Percentiles rank a stretch among this genome's conserved stretches.
These are phyloP conservation scores for Fusarium sp. DNA, from an alignment of 2,329 filamentous ascomycete species.

Conservation along the genomic window DNA sequence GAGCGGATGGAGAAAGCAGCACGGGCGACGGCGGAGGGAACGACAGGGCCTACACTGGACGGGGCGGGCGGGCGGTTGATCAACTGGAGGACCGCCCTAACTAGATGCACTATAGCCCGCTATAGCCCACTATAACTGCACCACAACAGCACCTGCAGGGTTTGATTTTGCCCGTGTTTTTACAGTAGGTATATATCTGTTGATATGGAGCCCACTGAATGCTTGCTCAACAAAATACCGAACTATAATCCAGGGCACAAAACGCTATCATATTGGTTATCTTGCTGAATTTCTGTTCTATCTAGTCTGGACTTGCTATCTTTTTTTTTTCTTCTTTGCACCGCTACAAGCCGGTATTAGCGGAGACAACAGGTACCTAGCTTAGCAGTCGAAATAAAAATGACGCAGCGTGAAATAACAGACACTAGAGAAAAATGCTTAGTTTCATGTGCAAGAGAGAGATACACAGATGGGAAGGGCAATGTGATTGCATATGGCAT, in stretches of 20 bases:
- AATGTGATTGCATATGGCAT: slow-evolving; percentile 17
- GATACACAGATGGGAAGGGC: neutral
- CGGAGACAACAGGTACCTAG: slow-evolving; percentile 6
- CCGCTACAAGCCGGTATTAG: slow-evolving; percentile 36
- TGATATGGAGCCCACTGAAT: slow-evolving; percentile 16
- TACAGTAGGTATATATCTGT: too few species aligned
- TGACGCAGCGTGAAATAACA: slow-evolving; percentile 39
- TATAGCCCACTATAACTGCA: neutral
- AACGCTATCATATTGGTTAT: neutral
- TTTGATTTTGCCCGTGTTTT: slow-evolving; percentile 18
- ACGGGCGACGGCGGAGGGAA: slow-evolving; percentile 22
- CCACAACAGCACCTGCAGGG: slow-evolving; percentile 17
- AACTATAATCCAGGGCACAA: neutral
- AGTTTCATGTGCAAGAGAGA: neutral
- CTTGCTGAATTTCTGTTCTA: neutral
- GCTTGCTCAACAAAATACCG: neutral
- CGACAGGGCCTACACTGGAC: slow-evolving; percentile 9
- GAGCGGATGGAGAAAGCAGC: slow-evolving; percentile 28
- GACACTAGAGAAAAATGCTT: slow-evolving; percentile 27
- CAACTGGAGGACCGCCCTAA: slow-evolving; percentile 6
- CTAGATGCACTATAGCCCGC: neutral
- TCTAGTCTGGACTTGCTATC: neutral
- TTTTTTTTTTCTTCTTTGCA: slow-evolving; percentile 22
- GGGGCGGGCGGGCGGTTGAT: slow-evolving; percentile 10
- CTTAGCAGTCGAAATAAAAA: slow-evolving; percentile 37